Evolutionary conservation across 805 yeast species (phyloP).

Genomic region (Candida ascalaphidarum): DNA sequence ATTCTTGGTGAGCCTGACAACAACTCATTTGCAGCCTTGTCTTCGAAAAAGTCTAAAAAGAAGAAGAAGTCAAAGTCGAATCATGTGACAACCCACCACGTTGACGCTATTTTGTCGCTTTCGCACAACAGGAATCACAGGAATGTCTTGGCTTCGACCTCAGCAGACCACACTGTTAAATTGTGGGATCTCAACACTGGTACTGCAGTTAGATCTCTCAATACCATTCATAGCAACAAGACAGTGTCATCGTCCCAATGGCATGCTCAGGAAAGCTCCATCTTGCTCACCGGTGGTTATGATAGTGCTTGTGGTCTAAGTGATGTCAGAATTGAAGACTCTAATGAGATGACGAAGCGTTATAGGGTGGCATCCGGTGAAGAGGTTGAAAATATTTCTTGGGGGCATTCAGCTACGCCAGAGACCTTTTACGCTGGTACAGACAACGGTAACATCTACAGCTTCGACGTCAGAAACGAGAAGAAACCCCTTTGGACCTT

Average conservation of each 20-base stretch:
- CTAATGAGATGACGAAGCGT: constrained; percentile 47
- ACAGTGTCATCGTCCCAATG: constrained; percentile 82
- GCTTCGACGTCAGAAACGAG: constrained; percentile 72
- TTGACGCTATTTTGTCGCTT: constrained; percentile 87
- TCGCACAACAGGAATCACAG: constrained; percentile 76
- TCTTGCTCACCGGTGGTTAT: constrained; percentile 86
- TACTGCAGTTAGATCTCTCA: constrained; percentile 70
- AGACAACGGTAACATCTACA: constrained; percentile 82
- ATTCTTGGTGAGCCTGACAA: constrained; percentile 73
- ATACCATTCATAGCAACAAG: constrained; percentile 63
- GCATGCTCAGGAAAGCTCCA: constrained; percentile 61
- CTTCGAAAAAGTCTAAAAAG: constrained; percentile 41
- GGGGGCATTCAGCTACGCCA: constrained; percentile 47
- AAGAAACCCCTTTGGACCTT: constrained; percentile 83
- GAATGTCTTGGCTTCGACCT: constrained; percentile 83
- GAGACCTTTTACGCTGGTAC: constrained; percentile 76
- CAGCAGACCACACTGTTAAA: constrained; percentile 92
- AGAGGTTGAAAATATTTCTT: constrained; percentile 76
- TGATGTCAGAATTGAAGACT: constrained; percentile 74
- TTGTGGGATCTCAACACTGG: constrained; percentile 85
- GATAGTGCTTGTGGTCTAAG: constrained; percentile 75
- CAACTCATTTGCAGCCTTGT: constrained; percentile 28
- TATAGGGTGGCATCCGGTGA: constrained; percentile 60
- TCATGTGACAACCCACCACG: constrained; percentile 70
- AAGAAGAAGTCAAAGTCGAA: constrained; percentile 38